Evolutionary conservation across 23 red algal species (phyloP).

Genomic region (Agarophyton chilense): DNA sequence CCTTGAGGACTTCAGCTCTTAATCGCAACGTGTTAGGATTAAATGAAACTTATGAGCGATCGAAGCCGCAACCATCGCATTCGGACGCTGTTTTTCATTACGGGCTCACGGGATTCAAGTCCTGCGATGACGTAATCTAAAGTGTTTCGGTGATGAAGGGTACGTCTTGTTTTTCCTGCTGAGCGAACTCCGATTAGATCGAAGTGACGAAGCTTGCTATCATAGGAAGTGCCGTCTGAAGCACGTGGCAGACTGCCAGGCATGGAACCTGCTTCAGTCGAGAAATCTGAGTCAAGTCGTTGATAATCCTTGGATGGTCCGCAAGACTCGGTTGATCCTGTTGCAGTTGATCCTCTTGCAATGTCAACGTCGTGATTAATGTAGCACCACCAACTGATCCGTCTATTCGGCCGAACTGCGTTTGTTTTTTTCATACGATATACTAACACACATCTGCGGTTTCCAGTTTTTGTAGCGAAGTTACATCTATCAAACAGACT

Average conservation of each 20-base stretch:
- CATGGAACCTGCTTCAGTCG: conserved; percentile 28
- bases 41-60: no score
- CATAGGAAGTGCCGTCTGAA: conserved; percentile 72
- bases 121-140: no score
- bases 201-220: conserved; percentile 62
- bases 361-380: conserved; percentile 58
- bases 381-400: conserved; percentile 66
- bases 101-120: no score
- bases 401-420: background rate
- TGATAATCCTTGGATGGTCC: conserved; percentile 35
- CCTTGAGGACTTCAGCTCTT: no score
- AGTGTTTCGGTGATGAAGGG: no score
- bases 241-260: conserved; percentile 33
- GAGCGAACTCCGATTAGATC: background rate
- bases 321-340: conserved; percentile 21
- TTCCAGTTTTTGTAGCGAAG: no score
- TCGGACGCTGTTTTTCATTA: no score
- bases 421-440: background rate
- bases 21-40: no score
- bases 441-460: background rate
- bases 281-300: background rate
- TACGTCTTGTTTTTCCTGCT: background rate
- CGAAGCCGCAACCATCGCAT: no score
- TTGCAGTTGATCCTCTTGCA: conserved; percentile 22
- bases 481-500: no score